Percentiles rank a stretch among this genome's conserved stretches.
Evolutionary conservation across 257 asterid species (phyloP).

Genomic region (Forsythia viridissima): DNA sequence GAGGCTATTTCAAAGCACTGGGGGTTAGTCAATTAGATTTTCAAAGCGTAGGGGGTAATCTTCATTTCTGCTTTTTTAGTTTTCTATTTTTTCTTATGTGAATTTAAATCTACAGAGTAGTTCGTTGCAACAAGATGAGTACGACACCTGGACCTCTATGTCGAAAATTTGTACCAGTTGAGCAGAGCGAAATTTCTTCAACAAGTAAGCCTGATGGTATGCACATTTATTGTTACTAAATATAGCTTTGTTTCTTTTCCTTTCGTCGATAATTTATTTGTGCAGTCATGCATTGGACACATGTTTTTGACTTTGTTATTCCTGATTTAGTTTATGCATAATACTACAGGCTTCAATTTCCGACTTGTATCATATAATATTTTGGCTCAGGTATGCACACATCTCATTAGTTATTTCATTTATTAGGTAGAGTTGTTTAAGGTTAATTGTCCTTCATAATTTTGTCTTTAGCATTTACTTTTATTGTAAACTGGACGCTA

Average conservation of each 20-base stretch:
- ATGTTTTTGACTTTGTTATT: neutral
- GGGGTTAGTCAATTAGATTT: no score
- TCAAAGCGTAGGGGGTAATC: neutral
- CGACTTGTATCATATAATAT: slow-evolving; percentile 83
- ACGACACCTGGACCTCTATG: slow-evolving; percentile 48
- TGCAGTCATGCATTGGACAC: neutral
- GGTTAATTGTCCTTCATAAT: neutral
- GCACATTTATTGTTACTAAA: slow-evolving; percentile 19
- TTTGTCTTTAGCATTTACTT: neutral
- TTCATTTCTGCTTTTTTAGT: neutral
- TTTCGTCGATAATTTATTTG: neutral
- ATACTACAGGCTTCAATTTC: slow-evolving; percentile 65
- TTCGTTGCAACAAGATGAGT: slow-evolving; percentile 63
- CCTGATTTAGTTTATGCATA: slow-evolving; percentile 21
- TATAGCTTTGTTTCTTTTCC: neutral
- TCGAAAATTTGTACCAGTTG: slow-evolving; percentile 75
- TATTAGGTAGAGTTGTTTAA: slow-evolving; percentile 8
- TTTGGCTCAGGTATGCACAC: slow-evolving; percentile 78
- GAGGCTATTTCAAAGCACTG: no score
- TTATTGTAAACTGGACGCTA: neutral
- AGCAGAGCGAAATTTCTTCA: slow-evolving; percentile 62
- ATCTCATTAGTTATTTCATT: slow-evolving; percentile 1
- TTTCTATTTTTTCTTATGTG: neutral
- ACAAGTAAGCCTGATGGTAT: slow-evolving; percentile 59
- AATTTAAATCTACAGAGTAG: slow-evolving; percentile 40